Evolutionary conservation across 2,329 filamentous ascomycete genomes (phyloP), one percentile per base, ranked within the genome.

Genomic region (Talaromyces sp.): DNA sequence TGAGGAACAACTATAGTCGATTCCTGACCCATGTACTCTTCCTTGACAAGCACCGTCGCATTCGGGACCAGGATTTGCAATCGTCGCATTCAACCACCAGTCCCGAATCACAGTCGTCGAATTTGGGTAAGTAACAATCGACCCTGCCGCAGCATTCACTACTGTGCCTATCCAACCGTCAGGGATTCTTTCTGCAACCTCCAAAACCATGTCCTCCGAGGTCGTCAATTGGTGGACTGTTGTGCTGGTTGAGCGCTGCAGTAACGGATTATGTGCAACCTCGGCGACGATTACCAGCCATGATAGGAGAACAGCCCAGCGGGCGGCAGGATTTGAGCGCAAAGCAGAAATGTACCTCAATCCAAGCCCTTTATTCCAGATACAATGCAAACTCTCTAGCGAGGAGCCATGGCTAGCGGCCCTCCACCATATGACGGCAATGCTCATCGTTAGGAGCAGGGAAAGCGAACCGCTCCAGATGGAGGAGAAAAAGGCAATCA

Each of bases 121-220:
- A 55, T 55, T 55, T 17, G 31, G 53, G 24, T 35, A 55, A 5
- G 31, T 43, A 55, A 55, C n/a, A 38, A 55, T 55, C 19, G n/a
- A 8, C 24, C 53, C 53, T 24, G 21, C 13, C 13, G 53, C n/a
- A 55, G 53, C 53, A 21, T 55, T n/a, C 24, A n/a, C 13, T 38
- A 55, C 21, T 17, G 53, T 17, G 53, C 53, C 53, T 35, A 35
- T 43, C 53, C 53, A 55, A 27, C 53, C 53, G n/a, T 55, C 53
- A 17, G 53, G 53, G 24, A 55, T 55, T 31, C 24, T 55, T 27
- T 5, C 11, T 35, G 53, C 53, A n/a, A 52, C 27, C 13, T 14
- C 9, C 13, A 52, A 29, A 29, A n/a, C 17, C 14, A 55, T n/a
- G 35, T 55, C 53, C 3, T 24, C 35, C 19, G 29, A 13, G 17